A percentile compares a stretch with the other conserved stretches of the same genome.
Conservation (phyloP, 139 green algal species). For the Closterium sp. region DNA sequence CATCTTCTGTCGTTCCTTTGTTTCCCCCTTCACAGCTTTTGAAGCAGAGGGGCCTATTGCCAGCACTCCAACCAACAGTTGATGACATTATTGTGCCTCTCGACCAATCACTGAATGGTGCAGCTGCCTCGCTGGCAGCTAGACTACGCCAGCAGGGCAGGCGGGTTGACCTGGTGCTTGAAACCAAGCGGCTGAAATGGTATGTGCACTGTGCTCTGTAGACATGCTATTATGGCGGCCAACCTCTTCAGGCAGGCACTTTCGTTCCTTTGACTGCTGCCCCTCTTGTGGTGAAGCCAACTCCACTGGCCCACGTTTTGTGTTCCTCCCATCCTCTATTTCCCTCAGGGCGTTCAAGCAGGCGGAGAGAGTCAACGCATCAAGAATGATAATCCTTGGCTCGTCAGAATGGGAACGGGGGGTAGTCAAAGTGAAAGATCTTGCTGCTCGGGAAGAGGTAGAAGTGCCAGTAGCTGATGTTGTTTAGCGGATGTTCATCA, state of each 20-base stretch:
- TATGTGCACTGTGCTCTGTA: background rate
- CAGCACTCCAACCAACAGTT: slow-evolving; percentile 31
- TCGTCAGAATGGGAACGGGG: slow-evolving; percentile 39
- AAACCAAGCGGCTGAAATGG: slow-evolving; percentile 88
- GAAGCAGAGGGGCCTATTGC: slow-evolving; percentile 72
- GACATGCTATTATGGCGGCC: background rate
- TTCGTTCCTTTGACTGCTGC: background rate
- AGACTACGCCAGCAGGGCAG: slow-evolving; percentile 68
- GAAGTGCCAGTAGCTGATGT: background rate
- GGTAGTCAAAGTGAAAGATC: slow-evolving; percentile 50
- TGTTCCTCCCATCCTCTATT: background rate
- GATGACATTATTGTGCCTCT: slow-evolving; percentile 53
- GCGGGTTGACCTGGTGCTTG: slow-evolving; percentile 87
- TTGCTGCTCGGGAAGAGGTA: slow-evolving; percentile 1
- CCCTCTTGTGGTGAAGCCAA: background rate
- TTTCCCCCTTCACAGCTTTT: background rate
- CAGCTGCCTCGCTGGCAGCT: slow-evolving; percentile 60
- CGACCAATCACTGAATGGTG: slow-evolving; percentile 29
- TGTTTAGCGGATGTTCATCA: no score
- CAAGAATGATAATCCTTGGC: slow-evolving; percentile 49
- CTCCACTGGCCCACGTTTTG: background rate
- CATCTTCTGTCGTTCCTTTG: background rate
- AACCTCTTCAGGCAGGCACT: background rate
- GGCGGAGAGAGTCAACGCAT: slow-evolving; percentile 47
- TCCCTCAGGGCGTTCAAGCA: slow-evolving; percentile 45